Percentiles rank a stretch among this genome's conserved stretches.
Evolutionary conservation across 495 filamentous ascomycete genomes (phyloP).

Genomic region (Chlorociboria aeruginascens): DNA sequence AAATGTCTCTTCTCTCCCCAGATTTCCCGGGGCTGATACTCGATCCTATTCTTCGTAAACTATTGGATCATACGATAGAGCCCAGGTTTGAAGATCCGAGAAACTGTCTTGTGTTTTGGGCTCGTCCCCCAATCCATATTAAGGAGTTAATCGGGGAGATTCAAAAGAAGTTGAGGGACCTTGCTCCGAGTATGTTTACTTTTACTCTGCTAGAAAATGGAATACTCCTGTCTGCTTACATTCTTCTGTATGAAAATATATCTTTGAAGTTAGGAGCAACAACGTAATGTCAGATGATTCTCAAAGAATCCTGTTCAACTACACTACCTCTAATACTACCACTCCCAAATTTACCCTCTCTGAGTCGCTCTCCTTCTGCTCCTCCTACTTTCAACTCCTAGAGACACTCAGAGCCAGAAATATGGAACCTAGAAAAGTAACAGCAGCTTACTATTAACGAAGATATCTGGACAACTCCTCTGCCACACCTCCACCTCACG

Average conservation of each 20-base stretch:
- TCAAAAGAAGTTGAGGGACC: slow-evolving; percentile 48
- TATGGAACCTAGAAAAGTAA: too few relatives aligned
- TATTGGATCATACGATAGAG: slow-evolving; percentile 47
- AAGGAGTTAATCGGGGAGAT: slow-evolving; percentile 51
- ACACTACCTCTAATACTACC: too few relatives aligned
- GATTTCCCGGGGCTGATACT: slow-evolving; percentile 61
- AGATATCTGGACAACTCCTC: slow-evolving; percentile 77
- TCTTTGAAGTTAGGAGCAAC: too few relatives aligned
- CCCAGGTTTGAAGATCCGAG: slow-evolving; percentile 59
- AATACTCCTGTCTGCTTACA: background rate
- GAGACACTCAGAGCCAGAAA: too few relatives aligned
- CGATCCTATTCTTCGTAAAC: slow-evolving; percentile 60
- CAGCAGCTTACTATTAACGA: too few relatives aligned
- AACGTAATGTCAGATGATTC: too few relatives aligned
- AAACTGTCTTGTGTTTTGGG: slow-evolving; percentile 80
- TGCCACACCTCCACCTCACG: slow-evolving; percentile 69
- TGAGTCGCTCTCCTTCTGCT: too few relatives aligned
- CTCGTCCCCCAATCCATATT: slow-evolving; percentile 62
- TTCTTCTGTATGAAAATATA: too few relatives aligned
- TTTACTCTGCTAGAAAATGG: background rate
- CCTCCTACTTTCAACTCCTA: too few relatives aligned
- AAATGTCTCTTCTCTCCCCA: slow-evolving; percentile 48
- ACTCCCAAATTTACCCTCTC: too few relatives aligned
- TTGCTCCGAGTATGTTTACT: slow-evolving; percentile 48
- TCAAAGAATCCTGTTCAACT: too few relatives aligned